Conservation (phyloP, 345 rosid genomes). For the Gossypium arboreum region DNA sequence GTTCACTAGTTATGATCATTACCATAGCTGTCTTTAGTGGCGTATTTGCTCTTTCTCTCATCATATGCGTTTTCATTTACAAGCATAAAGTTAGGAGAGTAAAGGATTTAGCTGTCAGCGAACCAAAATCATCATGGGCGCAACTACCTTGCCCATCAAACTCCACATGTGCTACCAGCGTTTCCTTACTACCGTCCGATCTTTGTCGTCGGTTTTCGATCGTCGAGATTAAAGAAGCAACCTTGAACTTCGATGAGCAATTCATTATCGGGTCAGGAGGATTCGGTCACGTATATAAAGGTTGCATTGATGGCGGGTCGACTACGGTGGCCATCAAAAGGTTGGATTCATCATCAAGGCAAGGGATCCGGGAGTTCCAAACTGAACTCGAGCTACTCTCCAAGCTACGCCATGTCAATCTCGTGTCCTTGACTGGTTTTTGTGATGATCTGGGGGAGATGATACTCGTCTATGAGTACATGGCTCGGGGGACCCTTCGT, state of each 20-base stretch:
- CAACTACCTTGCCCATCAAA: background rate
- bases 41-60: background rate
- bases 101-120: background rate
- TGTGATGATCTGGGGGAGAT: slow-evolving; percentile 40
- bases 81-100: background rate
- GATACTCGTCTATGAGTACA: slow-evolving; percentile 41
- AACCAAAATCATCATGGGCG: background rate
- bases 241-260: slow-evolving; percentile 23
- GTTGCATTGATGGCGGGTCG: slow-evolving; percentile 37
- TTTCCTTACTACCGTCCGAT: slow-evolving; percentile 23
- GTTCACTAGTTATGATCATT: background rate
- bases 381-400: slow-evolving; percentile 34
- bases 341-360: slow-evolving; percentile 29
- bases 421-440: slow-evolving; percentile 41
- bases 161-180: slow-evolving; percentile 12
- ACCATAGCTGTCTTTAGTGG: background rate
- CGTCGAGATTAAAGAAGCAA: slow-evolving; percentile 1
- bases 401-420: slow-evolving; percentile 32
- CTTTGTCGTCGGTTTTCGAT: slow-evolving; percentile 5
- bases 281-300: slow-evolving; percentile 45
- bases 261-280: slow-evolving; percentile 44
- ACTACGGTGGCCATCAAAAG: slow-evolving; percentile 41
- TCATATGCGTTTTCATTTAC: background rate
- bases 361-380: slow-evolving; percentile 37
- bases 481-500: slow-evolving; percentile 28